A percentile compares a stretch with the other conserved stretches of the same genome.
These are phyloP conservation scores for Plasmodium blacklocki DNA, from an alignment of 169 alveolate species.

Conservation along the genomic window DNA sequence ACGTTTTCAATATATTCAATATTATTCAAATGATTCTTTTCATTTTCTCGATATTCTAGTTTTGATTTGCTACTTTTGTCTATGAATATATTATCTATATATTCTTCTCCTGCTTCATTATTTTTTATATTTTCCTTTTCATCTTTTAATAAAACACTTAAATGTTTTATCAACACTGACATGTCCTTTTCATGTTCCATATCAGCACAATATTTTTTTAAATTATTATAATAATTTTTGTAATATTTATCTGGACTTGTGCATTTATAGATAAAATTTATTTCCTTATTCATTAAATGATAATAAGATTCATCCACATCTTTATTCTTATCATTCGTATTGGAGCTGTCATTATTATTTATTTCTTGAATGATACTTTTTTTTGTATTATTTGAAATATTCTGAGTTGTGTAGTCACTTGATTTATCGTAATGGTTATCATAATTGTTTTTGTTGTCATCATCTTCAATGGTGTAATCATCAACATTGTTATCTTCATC, in stretches of 20 bases:
- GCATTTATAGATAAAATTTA: constrained; percentile 54
- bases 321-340: too few species aligned
- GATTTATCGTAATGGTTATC: not conserved
- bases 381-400: too few species aligned
- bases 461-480: not conserved
- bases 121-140: not conserved
- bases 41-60: not conserved
- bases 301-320: constrained; percentile 22
- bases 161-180: not conserved
- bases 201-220: not conserved
- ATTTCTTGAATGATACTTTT: too few species aligned
- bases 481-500: not conserved
- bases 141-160: constrained; percentile 1
- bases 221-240: constrained; percentile 7
- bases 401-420: too few species aligned
- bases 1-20: not conserved
- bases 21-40: not conserved
- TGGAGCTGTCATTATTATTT: too few species aligned
- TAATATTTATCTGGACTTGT: constrained; percentile 36
- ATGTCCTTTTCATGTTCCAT: constrained; percentile 24
- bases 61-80: not conserved
- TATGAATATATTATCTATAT: not conserved
- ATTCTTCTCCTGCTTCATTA: not conserved
- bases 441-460: not conserved
- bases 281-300: constrained; percentile 23